phyloP scores from a whole-genome alignment of 2,329 filamentous ascomycete genomes.

The Penicillium sp. region DNA sequence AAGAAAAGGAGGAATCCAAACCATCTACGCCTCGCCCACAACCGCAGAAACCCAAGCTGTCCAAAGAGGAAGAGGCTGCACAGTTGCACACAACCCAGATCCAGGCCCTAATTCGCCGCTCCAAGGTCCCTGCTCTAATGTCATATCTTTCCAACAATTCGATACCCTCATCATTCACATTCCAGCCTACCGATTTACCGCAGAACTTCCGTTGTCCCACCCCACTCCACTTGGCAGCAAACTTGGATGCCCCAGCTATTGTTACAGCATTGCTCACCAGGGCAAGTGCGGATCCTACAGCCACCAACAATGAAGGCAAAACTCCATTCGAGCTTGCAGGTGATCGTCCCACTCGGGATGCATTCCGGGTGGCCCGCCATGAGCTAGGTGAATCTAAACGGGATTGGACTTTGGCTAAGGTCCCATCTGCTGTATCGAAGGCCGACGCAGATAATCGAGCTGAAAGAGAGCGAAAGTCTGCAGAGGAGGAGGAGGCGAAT shows the following conservation, averaged over 20 bases:
- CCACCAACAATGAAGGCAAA: constrained; percentile 69
- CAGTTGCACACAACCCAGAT: constrained; percentile 83
- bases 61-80: constrained; percentile 78
- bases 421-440: constrained; percentile 67
- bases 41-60: constrained; percentile 55
- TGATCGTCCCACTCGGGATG: constrained; percentile 78
- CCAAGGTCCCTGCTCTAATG: constrained; percentile 80
- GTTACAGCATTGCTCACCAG: constrained; percentile 72
- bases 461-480: constrained; percentile 65
- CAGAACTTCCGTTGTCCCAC: constrained; percentile 77
- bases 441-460: constrained; percentile 66
- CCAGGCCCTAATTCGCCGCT: constrained; percentile 79
- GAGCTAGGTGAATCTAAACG: constrained; percentile 73
- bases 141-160: constrained; percentile 76
- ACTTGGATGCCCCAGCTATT: constrained; percentile 73
- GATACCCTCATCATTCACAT: constrained; percentile 66
- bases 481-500: constrained; percentile 63
- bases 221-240: constrained; percentile 77
- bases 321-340: constrained; percentile 82
- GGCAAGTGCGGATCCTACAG: constrained; percentile 67
- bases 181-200: constrained; percentile 62
- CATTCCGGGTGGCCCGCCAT: constrained; percentile 80
- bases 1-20: constrained; percentile 40
- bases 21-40: constrained; percentile 30
- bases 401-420: constrained; percentile 71